phyloP scores from a whole-genome alignment of 2,329 filamentous ascomycete genomes.

The Didymella arachidicola region DNA sequence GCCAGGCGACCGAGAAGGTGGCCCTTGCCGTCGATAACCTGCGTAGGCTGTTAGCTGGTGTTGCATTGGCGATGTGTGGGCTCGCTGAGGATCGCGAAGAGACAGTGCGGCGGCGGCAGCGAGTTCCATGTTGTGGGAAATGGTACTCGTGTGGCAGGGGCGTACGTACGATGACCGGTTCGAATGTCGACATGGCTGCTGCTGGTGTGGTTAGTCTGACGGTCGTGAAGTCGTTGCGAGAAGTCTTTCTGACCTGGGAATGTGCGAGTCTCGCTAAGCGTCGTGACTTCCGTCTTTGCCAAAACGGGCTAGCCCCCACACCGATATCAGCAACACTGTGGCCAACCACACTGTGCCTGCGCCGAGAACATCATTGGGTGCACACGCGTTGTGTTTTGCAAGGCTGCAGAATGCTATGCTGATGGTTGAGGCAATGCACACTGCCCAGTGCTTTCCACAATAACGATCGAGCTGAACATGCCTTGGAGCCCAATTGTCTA shows the following conservation, averaged over 20 bases:
- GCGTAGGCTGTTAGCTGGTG: constrained; percentile 43
- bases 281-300: constrained; percentile 1
- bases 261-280: constrained; percentile 10
- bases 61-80: constrained; percentile 15
- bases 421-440: not conserved
- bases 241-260: not conserved
- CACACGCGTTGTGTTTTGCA: not conserved
- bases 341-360: not conserved
- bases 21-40: constrained; percentile 99
- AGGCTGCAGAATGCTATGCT: not conserved
- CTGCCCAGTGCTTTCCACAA: not conserved
- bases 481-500: not conserved
- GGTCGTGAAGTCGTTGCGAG: constrained; percentile 1
- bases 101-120: constrained; percentile 23
- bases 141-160: constrained; percentile 27
- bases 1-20: constrained; percentile 99
- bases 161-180: constrained; percentile 68
- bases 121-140: constrained; percentile 16
- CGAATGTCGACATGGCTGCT: constrained; percentile 70
- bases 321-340: not conserved
- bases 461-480: not conserved
- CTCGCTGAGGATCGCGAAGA: constrained; percentile 11
- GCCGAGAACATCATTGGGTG: not conserved
- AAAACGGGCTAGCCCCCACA: constrained; percentile 8
- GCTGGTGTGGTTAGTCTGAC: constrained; percentile 41